phyloP scores from a whole-genome alignment of 2,329 filamentous ascomycete species.

The Penicillium sumatraense region DNA sequence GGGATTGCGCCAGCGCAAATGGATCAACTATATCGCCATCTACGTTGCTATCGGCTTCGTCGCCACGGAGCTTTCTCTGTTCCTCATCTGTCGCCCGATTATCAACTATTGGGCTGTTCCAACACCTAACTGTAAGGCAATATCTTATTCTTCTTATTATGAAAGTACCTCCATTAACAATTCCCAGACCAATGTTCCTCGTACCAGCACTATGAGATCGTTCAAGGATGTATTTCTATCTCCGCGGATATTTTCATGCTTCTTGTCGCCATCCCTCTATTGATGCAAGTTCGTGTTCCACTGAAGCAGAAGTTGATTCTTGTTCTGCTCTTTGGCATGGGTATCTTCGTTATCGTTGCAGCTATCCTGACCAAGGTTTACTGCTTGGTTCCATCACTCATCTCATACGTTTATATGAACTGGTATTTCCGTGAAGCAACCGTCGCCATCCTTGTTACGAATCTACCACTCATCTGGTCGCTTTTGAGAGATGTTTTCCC shows the following conservation, averaged over 20 bases:
- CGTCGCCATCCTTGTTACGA: constrained; percentile 54
- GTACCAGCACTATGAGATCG: constrained; percentile 52
- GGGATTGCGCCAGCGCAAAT: constrained; percentile 39
- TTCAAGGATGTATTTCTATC: constrained; percentile 52
- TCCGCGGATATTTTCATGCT: constrained; percentile 51
- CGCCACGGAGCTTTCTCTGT: constrained; percentile 54
- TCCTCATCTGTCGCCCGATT: constrained; percentile 57
- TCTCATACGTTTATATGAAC: constrained; percentile 51
- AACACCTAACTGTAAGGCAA: constrained; percentile 36
- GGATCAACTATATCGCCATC: constrained; percentile 41
- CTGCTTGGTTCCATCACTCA: constrained; percentile 46
- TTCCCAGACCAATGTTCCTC: constrained; percentile 46
- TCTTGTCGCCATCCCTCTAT: constrained; percentile 47
- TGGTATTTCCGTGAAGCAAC: constrained; percentile 55
- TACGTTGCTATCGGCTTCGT: constrained; percentile 55
- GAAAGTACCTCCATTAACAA: constrained; percentile 9
- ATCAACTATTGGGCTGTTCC: constrained; percentile 58
- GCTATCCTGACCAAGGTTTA: constrained; percentile 57
- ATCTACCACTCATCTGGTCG: constrained; percentile 58
- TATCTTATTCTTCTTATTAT: not conserved
- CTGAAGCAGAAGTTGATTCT: constrained; percentile 50
- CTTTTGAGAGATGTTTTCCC: constrained; percentile 56
- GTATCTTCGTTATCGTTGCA: constrained; percentile 53
- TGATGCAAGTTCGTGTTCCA: constrained; percentile 46
- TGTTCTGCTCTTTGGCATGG: constrained; percentile 49